Evolutionary conservation across 129 eudicot genomes (phyloP), one percentile per base, ranked within the genome.

Genomic region (carrot (Daucus carota)): DNA sequence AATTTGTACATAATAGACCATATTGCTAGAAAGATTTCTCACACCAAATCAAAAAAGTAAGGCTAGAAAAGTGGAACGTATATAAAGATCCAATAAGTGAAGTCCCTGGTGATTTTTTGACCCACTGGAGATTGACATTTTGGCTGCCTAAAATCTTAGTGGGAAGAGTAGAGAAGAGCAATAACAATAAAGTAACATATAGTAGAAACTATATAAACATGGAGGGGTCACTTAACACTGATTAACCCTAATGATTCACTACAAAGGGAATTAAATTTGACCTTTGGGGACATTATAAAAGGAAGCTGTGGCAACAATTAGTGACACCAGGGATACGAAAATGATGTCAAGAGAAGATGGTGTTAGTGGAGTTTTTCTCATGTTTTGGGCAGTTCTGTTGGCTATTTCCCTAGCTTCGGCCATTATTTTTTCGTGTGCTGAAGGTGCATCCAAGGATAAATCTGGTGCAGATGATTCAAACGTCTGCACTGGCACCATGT

Each of bases 351-450:
- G 84, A 81, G 86, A 81, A 70, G 42, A 43, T 40, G 69, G 72
- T 43, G 47, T 77, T 41, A 67, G 73, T 67, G 78, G 57, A 17
- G 66, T 70, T 43, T 70, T 79, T 60, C 43, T 81, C 43, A 50
- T 78, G 62, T 78, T 83, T 54, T 84, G 86, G 88, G 72, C 71
- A 77, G 69, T 80, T 77, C 31, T 84, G 3, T 41, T 77, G 14
- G 66, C 77, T 32, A 70, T 80, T 77, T 77, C 78, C n/a, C 67
- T 82, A 63, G 32, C 78, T 48, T 78, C 83, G 9, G 44, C 79
- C 47, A 31, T 87, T 65, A 42, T 87, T 4, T 82, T 87, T 67
- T 81, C 86, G 18, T 87, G 88, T 74, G 86, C 91, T 4, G 75
- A 80, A 42, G 87, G 91, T 65, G 76, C 80, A 24, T 26, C 90